Evolutionary conservation across 2,329 filamentous ascomycete genomes (phyloP).

Genomic region (Thielaviopsis ethacetica): DNA sequence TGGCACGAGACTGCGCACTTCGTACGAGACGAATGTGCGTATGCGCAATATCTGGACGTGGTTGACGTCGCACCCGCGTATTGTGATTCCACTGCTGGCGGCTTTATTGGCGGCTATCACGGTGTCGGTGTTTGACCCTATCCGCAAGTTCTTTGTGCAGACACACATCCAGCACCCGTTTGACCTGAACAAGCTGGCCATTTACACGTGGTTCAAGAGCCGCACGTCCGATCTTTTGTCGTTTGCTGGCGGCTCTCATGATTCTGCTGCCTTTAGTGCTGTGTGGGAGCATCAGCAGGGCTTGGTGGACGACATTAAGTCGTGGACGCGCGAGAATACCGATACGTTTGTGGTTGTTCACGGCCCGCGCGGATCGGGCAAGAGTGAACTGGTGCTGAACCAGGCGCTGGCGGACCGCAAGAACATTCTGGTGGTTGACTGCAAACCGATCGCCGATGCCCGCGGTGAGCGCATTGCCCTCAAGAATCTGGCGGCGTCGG

Average conservation of each 20-base stretch:
- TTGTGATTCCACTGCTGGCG: slow-evolving; percentile 69
- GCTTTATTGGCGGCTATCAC: slow-evolving; percentile 70
- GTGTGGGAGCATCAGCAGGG: slow-evolving; percentile 79
- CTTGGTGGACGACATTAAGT: slow-evolving; percentile 65
- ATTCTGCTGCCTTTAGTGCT: slow-evolving; percentile 56
- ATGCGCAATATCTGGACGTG: slow-evolving; percentile 71
- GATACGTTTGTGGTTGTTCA: slow-evolving; percentile 92
- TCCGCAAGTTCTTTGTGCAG: slow-evolving; percentile 84
- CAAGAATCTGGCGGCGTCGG: slow-evolving; percentile 58
- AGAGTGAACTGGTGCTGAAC: slow-evolving; percentile 72
- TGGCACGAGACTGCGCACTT: slow-evolving; percentile 64
- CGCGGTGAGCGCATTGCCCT: slow-evolving; percentile 79
- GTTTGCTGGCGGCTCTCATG: slow-evolving; percentile 34
- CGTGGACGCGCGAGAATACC: slow-evolving; percentile 73
- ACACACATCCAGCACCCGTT: slow-evolving; percentile 68
- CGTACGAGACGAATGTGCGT: slow-evolving; percentile 67
- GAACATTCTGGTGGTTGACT: slow-evolving; percentile 75
- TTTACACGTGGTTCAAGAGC: slow-evolving; percentile 68
- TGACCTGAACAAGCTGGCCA: slow-evolving; percentile 52
- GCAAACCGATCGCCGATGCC: slow-evolving; percentile 83
- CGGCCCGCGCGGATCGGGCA: slow-evolving; percentile 80
- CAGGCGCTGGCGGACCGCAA: slow-evolving; percentile 62
- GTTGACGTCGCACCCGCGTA: slow-evolving; percentile 69
- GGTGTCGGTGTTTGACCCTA: slow-evolving; percentile 82
- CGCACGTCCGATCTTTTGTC: slow-evolving; percentile 51